These are phyloP conservation scores for Chrysanthemum makinoi DNA, from an alignment of 129 eudicot genomes.

Conservation along the genomic window DNA sequence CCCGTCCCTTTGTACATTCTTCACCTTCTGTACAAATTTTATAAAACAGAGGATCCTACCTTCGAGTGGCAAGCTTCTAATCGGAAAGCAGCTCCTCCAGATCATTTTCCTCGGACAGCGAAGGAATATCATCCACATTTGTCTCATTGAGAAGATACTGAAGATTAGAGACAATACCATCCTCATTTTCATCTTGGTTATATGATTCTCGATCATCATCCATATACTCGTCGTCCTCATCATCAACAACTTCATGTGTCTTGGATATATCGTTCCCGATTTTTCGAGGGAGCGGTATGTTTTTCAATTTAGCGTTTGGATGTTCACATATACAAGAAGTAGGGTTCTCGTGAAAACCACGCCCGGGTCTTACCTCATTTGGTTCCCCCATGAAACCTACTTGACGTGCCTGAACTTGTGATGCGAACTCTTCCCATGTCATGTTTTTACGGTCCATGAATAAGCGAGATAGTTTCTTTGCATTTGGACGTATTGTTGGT, in stretches of 20 bases:
- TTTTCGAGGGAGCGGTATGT: slow-evolving; percentile 34
- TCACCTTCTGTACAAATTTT: not conserved
- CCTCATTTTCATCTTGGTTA: slow-evolving; percentile 62
- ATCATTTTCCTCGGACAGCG: slow-evolving; percentile 63
- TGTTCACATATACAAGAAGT: slow-evolving; percentile 69
- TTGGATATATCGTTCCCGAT: slow-evolving; percentile 25
- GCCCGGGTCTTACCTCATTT: slow-evolving; percentile 68
- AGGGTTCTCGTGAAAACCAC: slow-evolving; percentile 91
- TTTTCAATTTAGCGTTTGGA: slow-evolving; percentile 38
- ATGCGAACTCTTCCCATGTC: slow-evolving; percentile 75
- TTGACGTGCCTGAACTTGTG: slow-evolving; percentile 45
- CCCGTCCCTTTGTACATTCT: not conserved
- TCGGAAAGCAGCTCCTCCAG: slow-evolving; percentile 87
- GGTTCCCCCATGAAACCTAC: slow-evolving; percentile 88
- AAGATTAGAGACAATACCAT: slow-evolving; percentile 38
- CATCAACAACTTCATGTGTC: slow-evolving; percentile 23
- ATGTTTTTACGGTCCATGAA: slow-evolving; percentile 58
- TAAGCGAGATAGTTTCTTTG: slow-evolving; percentile 53
- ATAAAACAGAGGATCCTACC: not conserved
- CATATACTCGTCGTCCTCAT: slow-evolving; percentile 44
- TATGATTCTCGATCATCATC: slow-evolving; percentile 56
- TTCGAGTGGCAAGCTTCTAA: slow-evolving; percentile 19
- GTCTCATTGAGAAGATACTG: slow-evolving; percentile 48
- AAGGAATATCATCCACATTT: slow-evolving; percentile 40
- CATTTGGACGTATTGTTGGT: slow-evolving; percentile 81